phyloP scores from a whole-genome alignment of 2,329 filamentous ascomycete species.

The Fusarium sp. region DNA sequence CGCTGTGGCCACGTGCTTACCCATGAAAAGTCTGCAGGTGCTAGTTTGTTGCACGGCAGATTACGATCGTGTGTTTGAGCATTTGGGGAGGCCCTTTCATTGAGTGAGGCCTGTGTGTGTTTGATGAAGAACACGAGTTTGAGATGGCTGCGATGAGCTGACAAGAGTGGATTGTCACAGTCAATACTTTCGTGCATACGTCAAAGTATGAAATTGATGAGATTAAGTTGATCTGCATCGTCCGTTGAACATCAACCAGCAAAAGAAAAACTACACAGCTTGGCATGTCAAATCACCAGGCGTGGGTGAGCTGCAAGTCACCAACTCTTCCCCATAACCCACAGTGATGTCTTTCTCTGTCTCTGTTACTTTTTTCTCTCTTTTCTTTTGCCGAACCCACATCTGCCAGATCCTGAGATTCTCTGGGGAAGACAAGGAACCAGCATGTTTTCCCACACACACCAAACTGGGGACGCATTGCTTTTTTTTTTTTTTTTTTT shows the following conservation, averaged over 20 bases:
- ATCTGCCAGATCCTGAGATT: neutral
- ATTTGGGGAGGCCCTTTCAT: neutral
- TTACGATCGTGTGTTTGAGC: neutral
- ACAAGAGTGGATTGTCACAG: neutral
- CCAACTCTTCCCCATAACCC: neutral
- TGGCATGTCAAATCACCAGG: neutral
- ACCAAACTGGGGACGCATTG: neutral
- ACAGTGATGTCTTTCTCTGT: neutral
- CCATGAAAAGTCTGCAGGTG: neutral
- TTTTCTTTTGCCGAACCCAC: neutral
- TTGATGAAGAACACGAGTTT: neutral
- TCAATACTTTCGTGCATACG: neutral
- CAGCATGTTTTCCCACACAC: neutral
- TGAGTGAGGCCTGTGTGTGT: neutral
- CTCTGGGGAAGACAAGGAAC: constrained; percentile 7
- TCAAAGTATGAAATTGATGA: neutral
- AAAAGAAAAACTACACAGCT: neutral
- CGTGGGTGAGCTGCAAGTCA: neutral
- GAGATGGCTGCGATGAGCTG: neutral
- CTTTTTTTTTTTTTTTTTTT: constrained; percentile 2
- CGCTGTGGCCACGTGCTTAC: neutral
- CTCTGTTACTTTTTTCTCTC: neutral
- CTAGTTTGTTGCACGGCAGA: neutral
- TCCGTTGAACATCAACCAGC: neutral
- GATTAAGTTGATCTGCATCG: neutral